Conservation (phyloP, 2,329 filamentous ascomycete genomes). For the Thelonectria discophora region DNA sequence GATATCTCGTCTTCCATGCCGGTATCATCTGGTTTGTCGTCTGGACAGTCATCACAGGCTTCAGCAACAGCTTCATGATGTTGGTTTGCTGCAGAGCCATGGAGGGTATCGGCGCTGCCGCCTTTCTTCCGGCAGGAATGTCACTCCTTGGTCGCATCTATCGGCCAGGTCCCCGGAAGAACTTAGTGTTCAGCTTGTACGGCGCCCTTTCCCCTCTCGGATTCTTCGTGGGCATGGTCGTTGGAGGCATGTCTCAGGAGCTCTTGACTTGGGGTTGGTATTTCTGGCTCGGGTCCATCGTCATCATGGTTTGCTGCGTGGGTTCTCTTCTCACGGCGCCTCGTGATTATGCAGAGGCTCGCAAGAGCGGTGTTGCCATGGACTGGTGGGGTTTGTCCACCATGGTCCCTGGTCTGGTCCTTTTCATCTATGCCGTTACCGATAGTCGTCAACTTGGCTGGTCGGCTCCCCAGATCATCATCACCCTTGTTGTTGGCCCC, state of each 20-base stretch:
- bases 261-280: slow-evolving; percentile 71
- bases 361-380: slow-evolving; percentile 54
- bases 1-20: slow-evolving; percentile 63
- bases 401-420: slow-evolving; percentile 65
- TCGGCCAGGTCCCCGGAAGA: slow-evolving; percentile 74
- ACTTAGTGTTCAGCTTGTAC: slow-evolving; percentile 67
- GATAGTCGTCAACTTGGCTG: slow-evolving; percentile 70
- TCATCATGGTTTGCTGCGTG: slow-evolving; percentile 58
- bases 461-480: slow-evolving; percentile 70
- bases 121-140: slow-evolving; percentile 73
- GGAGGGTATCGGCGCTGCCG: slow-evolving; percentile 73
- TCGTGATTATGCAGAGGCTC: slow-evolving; percentile 46
- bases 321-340: slow-evolving; percentile 53
- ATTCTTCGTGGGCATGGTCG: slow-evolving; percentile 70
- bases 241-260: slow-evolving; percentile 69
- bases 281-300: slow-evolving; percentile 68
- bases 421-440: slow-evolving; percentile 75
- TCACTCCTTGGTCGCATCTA: slow-evolving; percentile 72
- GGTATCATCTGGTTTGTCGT: slow-evolving; percentile 68
- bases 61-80: slow-evolving; percentile 70
- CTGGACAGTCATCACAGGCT: slow-evolving; percentile 73
- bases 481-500: slow-evolving; percentile 65
- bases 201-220: slow-evolving; percentile 63
- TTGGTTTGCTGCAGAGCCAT: slow-evolving; percentile 74
- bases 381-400: slow-evolving; percentile 67